Evolutionary conservation across 345 rosid genomes (phyloP).

Genomic region (Acer campestre): DNA sequence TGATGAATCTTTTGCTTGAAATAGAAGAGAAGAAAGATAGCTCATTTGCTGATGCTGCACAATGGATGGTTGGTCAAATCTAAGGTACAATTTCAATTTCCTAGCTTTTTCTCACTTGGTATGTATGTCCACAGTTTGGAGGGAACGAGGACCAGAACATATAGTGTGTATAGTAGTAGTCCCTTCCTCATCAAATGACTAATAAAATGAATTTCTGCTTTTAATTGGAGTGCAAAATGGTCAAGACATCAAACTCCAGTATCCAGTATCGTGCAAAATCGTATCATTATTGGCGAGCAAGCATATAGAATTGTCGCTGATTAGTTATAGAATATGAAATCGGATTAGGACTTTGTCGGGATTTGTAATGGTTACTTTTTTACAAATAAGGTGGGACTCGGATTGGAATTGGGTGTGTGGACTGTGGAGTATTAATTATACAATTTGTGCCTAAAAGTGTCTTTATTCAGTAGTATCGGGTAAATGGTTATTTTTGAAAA

Average conservation of each 20-base stretch:
- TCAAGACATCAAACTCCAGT: not conserved
- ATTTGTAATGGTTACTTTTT: too few relatives aligned
- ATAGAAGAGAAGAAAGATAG: not conserved
- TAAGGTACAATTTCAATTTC: conserved; percentile 13
- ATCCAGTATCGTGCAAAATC: too few relatives aligned
- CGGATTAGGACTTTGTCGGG: too few relatives aligned
- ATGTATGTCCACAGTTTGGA: not conserved
- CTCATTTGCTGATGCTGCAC: not conserved
- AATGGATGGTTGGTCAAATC: not conserved
- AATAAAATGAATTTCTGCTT: not conserved
- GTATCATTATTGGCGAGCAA: not conserved
- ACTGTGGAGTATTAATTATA: too few relatives aligned
- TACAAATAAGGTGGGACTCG: too few relatives aligned
- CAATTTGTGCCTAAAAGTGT: too few relatives aligned
- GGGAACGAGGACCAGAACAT: not conserved
- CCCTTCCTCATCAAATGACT: not conserved
- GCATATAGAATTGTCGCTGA: not conserved
- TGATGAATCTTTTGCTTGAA: not conserved
- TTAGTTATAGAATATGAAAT: too few relatives aligned
- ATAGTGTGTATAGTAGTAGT: not conserved
- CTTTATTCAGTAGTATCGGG: too few relatives aligned
- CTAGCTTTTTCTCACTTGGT: too few relatives aligned
- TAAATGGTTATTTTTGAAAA: too few relatives aligned
- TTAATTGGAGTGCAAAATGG: not conserved
- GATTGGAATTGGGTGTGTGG: too few relatives aligned